These are phyloP conservation scores for Xylaria scruposa DNA, from an alignment of 495 filamentous ascomycete genomes.

Conservation along the genomic window DNA sequence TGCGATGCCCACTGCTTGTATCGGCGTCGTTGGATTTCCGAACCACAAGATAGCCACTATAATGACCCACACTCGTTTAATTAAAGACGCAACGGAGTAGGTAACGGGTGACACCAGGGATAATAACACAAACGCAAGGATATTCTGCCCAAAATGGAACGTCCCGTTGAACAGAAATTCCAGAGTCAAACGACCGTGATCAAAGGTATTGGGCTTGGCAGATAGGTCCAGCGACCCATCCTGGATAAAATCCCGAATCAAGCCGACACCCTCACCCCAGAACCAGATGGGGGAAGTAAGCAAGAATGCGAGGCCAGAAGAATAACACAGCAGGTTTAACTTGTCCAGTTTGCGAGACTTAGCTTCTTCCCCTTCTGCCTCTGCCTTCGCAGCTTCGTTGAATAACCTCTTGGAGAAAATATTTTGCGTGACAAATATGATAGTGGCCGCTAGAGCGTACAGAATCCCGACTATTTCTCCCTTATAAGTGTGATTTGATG, in stretches of 20 bases:
- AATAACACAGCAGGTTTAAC: slow-evolving; percentile 96
- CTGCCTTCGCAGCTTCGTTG: slow-evolving; percentile 85
- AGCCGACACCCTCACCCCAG: slow-evolving; percentile 80
- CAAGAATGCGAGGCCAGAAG: slow-evolving; percentile 87
- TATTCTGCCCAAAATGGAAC: slow-evolving; percentile 96
- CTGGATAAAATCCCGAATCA: slow-evolving; percentile 75
- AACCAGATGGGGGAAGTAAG: slow-evolving; percentile 95
- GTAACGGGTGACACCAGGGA: slow-evolving; percentile 94
- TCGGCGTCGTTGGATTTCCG: slow-evolving; percentile 78
- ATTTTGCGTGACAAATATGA: slow-evolving; percentile 98
- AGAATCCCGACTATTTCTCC: slow-evolving; percentile 88
- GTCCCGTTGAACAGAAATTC: slow-evolving; percentile 97
- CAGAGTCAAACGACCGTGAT: slow-evolving; percentile 76
- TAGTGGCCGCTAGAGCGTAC: slow-evolving; percentile 82
- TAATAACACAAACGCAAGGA: slow-evolving; percentile 89
- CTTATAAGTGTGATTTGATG: slow-evolving; percentile 72
- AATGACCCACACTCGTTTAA: slow-evolving; percentile 98
- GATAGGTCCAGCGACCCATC: slow-evolving; percentile 68
- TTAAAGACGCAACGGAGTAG: slow-evolving; percentile 92
- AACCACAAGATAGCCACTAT: slow-evolving; percentile 96
- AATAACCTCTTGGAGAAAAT: slow-evolving; percentile 99
- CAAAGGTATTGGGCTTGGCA: slow-evolving; percentile 68
- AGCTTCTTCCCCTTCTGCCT: slow-evolving; percentile 66
- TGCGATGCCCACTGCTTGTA: slow-evolving; percentile 84
- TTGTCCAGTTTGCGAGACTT: slow-evolving; percentile 86